Conservation (phyloP, 371 early-diverging fungal genomes). For the Circinella minor region DNA sequence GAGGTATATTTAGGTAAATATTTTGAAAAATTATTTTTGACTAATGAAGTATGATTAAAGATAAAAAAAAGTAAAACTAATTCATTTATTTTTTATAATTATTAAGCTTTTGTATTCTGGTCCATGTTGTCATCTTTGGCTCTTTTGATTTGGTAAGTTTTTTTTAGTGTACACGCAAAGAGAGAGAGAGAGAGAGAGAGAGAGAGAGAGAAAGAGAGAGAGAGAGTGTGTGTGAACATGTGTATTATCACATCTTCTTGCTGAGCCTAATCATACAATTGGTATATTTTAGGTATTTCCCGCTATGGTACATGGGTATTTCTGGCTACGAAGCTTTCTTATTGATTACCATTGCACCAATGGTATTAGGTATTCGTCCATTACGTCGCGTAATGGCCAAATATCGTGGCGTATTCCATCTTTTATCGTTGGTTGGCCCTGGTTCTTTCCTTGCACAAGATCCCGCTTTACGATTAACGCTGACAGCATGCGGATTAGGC, state of each 20-base stretch:
- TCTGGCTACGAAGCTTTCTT: constrained; percentile 81
- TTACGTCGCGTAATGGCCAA: constrained; percentile 60
- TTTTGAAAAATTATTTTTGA: no score
- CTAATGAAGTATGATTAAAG: neutral
- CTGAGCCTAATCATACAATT: neutral
- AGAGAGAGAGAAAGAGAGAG: no score
- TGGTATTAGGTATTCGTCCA: constrained; percentile 65
- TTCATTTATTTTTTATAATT: constrained; percentile 1
- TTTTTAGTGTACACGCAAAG: neutral
- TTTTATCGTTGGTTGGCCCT: constrained; percentile 66
- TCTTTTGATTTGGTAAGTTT: constrained; percentile 73
- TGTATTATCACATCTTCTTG: neutral
- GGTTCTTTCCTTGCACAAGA: constrained; percentile 61
- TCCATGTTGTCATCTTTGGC: constrained; percentile 78
- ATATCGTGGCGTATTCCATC: constrained; percentile 63
- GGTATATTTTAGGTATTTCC: constrained; percentile 59
- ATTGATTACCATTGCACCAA: constrained; percentile 63
- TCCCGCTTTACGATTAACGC: constrained; percentile 65
- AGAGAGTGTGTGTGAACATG: neutral
- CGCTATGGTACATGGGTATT: constrained; percentile 86
- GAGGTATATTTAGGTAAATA: constrained; percentile 65
- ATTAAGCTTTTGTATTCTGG: constrained; percentile 77
- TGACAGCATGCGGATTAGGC: constrained; percentile 65
- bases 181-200: no score
- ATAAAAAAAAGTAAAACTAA: neutral